phyloP scores from a whole-genome alignment of 148 eudicot species.

The Chenopodium album region DNA sequence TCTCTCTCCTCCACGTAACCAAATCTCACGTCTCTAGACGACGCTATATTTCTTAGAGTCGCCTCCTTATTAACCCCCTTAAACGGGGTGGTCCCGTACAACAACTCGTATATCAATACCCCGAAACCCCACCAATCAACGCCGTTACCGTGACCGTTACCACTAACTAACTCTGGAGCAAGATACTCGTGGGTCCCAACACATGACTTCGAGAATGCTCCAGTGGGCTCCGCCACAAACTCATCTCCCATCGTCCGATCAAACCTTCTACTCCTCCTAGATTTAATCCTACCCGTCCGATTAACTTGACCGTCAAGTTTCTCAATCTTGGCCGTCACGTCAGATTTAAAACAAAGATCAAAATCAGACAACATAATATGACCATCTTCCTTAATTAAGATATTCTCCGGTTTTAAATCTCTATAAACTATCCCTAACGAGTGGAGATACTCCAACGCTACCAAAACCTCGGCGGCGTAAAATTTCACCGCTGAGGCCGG shows the following conservation, averaged over 20 bases:
- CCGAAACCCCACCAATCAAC: slow-evolving; percentile 98
- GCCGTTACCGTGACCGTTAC: slow-evolving; percentile 76
- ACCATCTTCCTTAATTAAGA: slow-evolving; percentile 57
- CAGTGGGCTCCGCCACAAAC: slow-evolving; percentile 69
- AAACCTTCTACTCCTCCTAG: slow-evolving; percentile 1
- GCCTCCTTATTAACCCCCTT: slow-evolving; percentile 63
- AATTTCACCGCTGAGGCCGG: slow-evolving; percentile 56
- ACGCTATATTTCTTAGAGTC: slow-evolving; percentile 65
- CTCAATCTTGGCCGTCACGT: slow-evolving; percentile 45
- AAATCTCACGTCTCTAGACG: slow-evolving; percentile 41
- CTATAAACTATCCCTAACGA: slow-evolving; percentile 66
- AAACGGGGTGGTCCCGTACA: slow-evolving; percentile 73
- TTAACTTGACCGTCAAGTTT: background rate
- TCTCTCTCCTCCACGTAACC: slow-evolving; percentile 17
- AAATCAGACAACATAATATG: slow-evolving; percentile 81
- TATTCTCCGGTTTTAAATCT: slow-evolving; percentile 73
- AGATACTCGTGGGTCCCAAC: slow-evolving; percentile 91
- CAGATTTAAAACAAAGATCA: slow-evolving; percentile 61
- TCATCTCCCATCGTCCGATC: slow-evolving; percentile 27
- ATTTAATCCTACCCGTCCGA: background rate
- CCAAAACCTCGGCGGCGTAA: slow-evolving; percentile 60
- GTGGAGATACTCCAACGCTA: slow-evolving; percentile 74
- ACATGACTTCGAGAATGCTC: slow-evolving; percentile 65
- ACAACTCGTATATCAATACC: slow-evolving; percentile 56
- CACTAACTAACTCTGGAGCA: slow-evolving; percentile 69